Evolutionary conservation across 352 stramenopile species (phyloP).

Genomic region (Pythium volutum): DNA sequence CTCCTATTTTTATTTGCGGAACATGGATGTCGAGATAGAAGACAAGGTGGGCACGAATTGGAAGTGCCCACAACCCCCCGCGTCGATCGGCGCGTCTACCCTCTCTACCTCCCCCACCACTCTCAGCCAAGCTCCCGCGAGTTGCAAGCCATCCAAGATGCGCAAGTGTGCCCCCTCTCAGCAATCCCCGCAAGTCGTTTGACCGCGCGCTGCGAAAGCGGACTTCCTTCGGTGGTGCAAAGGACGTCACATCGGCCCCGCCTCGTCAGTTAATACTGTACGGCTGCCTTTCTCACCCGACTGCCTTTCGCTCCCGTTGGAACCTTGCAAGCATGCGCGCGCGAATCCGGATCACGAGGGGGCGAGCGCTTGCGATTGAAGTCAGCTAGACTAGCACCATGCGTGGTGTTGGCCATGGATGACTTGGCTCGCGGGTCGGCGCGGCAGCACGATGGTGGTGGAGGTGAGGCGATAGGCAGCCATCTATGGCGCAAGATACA

Average conservation of each 20-base stretch:
- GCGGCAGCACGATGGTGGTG: too few relatives aligned
- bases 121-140: background rate
- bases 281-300: background rate
- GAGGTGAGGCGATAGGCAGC: too few relatives aligned
- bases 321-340: background rate
- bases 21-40: constrained; percentile 27
- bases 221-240: too few relatives aligned
- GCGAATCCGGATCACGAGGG: background rate
- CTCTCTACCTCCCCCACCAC: too few relatives aligned
- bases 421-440: too few relatives aligned
- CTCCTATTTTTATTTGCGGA: constrained; percentile 27
- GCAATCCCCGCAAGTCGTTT: too few relatives aligned
- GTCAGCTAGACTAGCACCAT: too few relatives aligned
- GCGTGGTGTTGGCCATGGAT: too few relatives aligned
- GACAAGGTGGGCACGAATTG: constrained; percentile 13
- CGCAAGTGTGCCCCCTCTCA: too few relatives aligned
- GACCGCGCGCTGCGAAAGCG: too few relatives aligned
- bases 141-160: too few relatives aligned
- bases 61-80: constrained; percentile 21
- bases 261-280: constrained; percentile 9
- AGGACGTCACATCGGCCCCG: background rate
- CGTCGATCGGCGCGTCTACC: background rate
- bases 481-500: constrained; percentile 14
- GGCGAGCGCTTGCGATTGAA: background rate
- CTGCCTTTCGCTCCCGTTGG: background rate